A percentile compares a stretch with the other conserved stretches of the same genome.
These are phyloP conservation scores for Nicotiana obtusifolia DNA, from an alignment of 257 asterid genomes.

Conservation along the genomic window DNA sequence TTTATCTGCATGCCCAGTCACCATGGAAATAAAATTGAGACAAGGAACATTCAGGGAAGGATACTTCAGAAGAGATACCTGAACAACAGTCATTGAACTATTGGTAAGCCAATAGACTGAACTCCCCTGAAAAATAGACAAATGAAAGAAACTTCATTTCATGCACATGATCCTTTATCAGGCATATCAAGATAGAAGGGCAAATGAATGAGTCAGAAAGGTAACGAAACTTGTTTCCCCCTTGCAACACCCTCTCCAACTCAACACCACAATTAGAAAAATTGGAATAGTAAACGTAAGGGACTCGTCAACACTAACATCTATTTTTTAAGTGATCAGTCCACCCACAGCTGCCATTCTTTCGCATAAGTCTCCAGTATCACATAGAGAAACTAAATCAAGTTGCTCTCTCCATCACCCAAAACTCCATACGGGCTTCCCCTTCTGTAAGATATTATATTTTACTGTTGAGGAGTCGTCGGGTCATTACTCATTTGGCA, in stretches of 20 bases:
- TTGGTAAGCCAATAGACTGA: slow-evolving; percentile 80
- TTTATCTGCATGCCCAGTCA: background rate
- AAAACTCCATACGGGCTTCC: background rate
- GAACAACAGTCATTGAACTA: slow-evolving; percentile 54
- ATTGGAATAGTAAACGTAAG: background rate
- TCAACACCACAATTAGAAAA: background rate
- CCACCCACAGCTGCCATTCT: background rate
- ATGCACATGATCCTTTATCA: background rate
- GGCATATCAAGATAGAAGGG: background rate
- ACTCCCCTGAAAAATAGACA: slow-evolving; percentile 65
- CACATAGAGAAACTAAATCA: background rate
- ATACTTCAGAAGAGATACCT: slow-evolving; percentile 35
- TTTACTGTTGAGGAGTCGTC: background rate
- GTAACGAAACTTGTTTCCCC: background rate
- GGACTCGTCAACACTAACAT: background rate
- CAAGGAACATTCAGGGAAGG: background rate
- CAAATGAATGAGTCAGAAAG: background rate
- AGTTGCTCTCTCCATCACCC: background rate
- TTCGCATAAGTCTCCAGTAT: background rate
- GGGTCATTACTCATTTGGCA: background rate
- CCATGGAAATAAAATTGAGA: background rate
- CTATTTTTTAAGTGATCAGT: background rate
- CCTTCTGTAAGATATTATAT: background rate
- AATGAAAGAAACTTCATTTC: slow-evolving; percentile 1
- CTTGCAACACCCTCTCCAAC: background rate